Conservation (phyloP, 1,284 basidiomycete genomes). For the Ceratobasidium sp. region DNA sequence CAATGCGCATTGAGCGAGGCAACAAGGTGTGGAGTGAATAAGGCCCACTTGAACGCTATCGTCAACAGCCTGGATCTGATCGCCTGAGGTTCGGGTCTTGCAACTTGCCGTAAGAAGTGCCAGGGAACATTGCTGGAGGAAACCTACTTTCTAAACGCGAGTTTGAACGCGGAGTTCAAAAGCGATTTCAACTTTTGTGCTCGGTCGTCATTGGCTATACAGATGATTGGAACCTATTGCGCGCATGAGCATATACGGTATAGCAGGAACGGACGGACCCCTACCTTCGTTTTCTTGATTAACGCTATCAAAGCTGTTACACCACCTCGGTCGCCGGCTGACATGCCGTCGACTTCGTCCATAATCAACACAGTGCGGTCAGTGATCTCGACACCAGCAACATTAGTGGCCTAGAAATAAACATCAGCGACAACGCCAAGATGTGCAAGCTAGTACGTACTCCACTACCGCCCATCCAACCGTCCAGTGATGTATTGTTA, state of each 20-base stretch:
- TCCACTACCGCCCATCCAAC: conserved; percentile 78
- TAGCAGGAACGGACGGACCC: conserved; percentile 31
- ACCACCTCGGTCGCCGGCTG: conserved; percentile 95
- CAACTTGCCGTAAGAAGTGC: conserved; percentile 44
- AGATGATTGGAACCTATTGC: conserved; percentile 91
- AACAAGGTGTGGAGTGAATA: neutral
- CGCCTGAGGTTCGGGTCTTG: conserved; percentile 77
- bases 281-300: conserved; percentile 93
- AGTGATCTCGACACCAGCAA: conserved; percentile 77
- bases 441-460: conserved; percentile 58
- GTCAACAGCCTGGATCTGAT: conserved; percentile 89
- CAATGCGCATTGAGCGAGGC: conserved; percentile 2
- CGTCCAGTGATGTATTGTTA: conserved; percentile 88
- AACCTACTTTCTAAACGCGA: conserved; percentile 81
- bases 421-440: conserved; percentile 3
- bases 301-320: conserved; percentile 92
- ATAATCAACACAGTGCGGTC: conserved; percentile 92
- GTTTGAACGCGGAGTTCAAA: conserved; percentile 75
- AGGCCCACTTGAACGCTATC: conserved; percentile 85
- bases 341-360: conserved; percentile 99
- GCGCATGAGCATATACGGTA: neutral
- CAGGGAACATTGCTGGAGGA: neutral
- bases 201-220: conserved; percentile 93
- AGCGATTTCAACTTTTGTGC: conserved; percentile 94
- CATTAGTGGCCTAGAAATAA: conserved; percentile 68